Base-by-base conservation (phyloP, 2,329 filamentous ascomycete species). In the Cryoendolithus antarcticus region DNA sequence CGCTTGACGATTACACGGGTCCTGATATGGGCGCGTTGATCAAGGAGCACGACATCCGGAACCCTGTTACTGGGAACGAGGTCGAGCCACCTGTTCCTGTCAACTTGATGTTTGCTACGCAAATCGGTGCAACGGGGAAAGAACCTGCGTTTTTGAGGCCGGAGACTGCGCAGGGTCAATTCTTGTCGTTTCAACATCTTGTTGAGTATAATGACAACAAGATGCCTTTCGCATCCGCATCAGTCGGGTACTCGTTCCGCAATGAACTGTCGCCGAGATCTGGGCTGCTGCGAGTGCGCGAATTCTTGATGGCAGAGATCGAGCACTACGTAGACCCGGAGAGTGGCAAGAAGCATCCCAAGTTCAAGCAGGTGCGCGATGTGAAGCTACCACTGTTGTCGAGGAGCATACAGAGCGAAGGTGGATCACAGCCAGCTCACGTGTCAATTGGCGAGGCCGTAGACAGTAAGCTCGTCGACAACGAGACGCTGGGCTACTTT, bases 291-390 rank as follows among this genome's bases (percentile, higher is more conserved):
- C 82, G 91, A 52, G 91, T 98, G 32, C 84, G 91, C 53, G 91
- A 98, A 62, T 96, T 98, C 67, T 66, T 95, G 53, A 96, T 98
- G 91, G 91, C 89, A 15, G 91, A 98, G 66, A 94, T 98, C 52
- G 91, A 98, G 69, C 91, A 98, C 63, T 98, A 85, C 58, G 91
- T 98, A 50, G 91, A 98, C 56, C 91, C 91, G 8, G 72, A 91
- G 56, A 78, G 86, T 57, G 86, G 86, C 64, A 98, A 98, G 77
- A 93, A 91, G 67, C 91, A 98, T 61, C 66, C 73, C 38, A 82
- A 88, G 41, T 98, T 98, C 64, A 65, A 76, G 34, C 84, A 94
- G 54, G 80, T 98, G 43, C 80, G 85, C 57, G 70, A 93, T 51
- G 66, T 91, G 34, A 81, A 93, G 67, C 72, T 98, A 42, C 75